Conservation (phyloP, 352 stramenopile genomes). For the Phytophthora pistaciae region DNA sequence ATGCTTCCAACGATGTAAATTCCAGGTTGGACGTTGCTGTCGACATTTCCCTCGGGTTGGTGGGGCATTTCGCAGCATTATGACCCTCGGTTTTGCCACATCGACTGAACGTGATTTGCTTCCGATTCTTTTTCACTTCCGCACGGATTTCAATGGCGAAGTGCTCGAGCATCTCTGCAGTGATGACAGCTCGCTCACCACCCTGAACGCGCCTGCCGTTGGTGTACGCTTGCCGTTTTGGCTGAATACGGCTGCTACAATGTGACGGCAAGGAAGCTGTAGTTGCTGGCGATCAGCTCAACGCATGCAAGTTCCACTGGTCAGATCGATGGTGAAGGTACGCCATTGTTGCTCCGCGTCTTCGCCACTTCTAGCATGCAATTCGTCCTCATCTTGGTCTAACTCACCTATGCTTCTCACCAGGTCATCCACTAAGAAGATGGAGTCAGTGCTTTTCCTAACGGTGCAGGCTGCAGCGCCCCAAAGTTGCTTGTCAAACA, state of each 20-base stretch:
- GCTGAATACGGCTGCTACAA: background rate
- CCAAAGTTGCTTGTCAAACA: constrained; percentile 1
- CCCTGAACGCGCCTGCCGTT: background rate
- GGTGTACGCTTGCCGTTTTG: background rate
- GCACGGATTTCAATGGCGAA: no score
- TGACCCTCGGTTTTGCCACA: constrained; percentile 1
- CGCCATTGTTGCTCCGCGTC: background rate
- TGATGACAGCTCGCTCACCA: no score
- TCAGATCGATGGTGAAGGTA: background rate
- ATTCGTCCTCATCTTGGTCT: background rate
- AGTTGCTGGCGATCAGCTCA: background rate
- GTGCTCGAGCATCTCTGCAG: no score
- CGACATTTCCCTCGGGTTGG: background rate
- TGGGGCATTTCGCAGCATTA: background rate
- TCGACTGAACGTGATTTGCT: background rate
- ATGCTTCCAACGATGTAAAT: background rate
- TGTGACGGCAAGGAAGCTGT: background rate
- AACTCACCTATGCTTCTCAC: background rate
- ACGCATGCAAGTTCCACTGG: background rate
- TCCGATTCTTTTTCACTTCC: background rate
- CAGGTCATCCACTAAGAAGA: background rate
- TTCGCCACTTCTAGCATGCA: background rate
- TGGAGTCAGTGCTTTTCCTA: background rate
- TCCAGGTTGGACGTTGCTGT: background rate
- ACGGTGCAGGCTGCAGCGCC: background rate